These are phyloP conservation scores for Yamadazyma sp. DNA, from an alignment of 1,139 yeast genomes.

Conservation along the genomic window DNA sequence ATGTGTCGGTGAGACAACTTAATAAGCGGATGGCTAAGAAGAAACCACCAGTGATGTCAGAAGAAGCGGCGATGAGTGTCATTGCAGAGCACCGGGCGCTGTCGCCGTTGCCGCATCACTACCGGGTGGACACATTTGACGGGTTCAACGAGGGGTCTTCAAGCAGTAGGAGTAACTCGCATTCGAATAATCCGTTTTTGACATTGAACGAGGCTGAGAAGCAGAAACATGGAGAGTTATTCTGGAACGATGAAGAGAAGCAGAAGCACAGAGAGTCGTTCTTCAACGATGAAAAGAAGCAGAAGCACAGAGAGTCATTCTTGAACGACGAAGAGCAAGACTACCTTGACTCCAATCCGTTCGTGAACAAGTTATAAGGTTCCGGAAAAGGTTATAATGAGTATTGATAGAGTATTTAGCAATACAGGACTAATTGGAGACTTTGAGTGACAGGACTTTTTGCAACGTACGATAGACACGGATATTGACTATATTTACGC, in stretches of 20 bases:
- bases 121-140: constrained; percentile 17
- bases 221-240: constrained; percentile 22
- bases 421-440: no score
- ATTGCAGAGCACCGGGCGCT: constrained; percentile 18
- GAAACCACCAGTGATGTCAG: constrained; percentile 10
- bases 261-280: constrained; percentile 23
- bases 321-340: constrained; percentile 31
- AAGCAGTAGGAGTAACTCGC: not conserved
- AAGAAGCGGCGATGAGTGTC: constrained; percentile 18
- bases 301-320: constrained; percentile 22
- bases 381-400: no score
- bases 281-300: constrained; percentile 33
- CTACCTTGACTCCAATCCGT: constrained; percentile 20
- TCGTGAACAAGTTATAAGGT: constrained; percentile 7
- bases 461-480: no score
- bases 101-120: constrained; percentile 18
- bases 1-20: constrained; percentile 27
- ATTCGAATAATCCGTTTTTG: constrained; percentile 5
- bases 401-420: no score
- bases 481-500: no score
- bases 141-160: constrained; percentile 7
- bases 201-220: constrained; percentile 2
- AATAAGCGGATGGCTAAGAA: constrained; percentile 13
- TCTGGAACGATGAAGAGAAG: constrained; percentile 29
- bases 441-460: no score